A percentile compares a stretch with the other conserved stretches of the same genome.
phyloP scores from a whole-genome alignment of 768 basidiomycete species.

The Termitomyces sp. region DNA sequence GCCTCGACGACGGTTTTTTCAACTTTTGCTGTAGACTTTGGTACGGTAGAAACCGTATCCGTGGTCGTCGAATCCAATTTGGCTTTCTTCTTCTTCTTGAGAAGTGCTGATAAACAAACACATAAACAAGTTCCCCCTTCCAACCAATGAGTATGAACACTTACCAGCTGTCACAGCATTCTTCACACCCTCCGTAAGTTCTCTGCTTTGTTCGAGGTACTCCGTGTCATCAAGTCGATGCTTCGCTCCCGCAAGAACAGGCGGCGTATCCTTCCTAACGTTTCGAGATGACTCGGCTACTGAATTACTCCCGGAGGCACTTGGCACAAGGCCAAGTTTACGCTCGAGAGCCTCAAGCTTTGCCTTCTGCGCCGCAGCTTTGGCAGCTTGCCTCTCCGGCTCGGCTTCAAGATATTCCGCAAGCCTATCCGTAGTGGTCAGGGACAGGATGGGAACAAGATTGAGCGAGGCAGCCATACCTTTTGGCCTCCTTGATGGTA shows the following conservation, averaged over 20 bases:
- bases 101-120: conserved; percentile 38
- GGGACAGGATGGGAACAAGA: neutral
- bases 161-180: conserved; percentile 83
- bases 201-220: conserved; percentile 87
- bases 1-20: neutral
- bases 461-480: conserved; percentile 45
- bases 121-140: neutral
- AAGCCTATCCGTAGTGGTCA: conserved; percentile 41
- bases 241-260: conserved; percentile 67
- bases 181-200: conserved; percentile 89
- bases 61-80: conserved; percentile 34
- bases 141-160: conserved; percentile 14
- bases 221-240: conserved; percentile 90
- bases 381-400: conserved; percentile 75
- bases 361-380: conserved; percentile 70
- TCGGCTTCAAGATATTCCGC: conserved; percentile 85
- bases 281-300: conserved; percentile 26
- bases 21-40: neutral
- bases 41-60: neutral
- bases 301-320: conserved; percentile 17
- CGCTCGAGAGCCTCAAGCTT: conserved; percentile 86
- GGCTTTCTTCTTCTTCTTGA: conserved; percentile 75
- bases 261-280: conserved; percentile 29
- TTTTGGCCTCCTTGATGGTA: conserved; percentile 95
- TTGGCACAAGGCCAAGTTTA: conserved; percentile 66